Conservation (phyloP, 257 asterid genomes). For the Gentiana dahurica region DNA sequence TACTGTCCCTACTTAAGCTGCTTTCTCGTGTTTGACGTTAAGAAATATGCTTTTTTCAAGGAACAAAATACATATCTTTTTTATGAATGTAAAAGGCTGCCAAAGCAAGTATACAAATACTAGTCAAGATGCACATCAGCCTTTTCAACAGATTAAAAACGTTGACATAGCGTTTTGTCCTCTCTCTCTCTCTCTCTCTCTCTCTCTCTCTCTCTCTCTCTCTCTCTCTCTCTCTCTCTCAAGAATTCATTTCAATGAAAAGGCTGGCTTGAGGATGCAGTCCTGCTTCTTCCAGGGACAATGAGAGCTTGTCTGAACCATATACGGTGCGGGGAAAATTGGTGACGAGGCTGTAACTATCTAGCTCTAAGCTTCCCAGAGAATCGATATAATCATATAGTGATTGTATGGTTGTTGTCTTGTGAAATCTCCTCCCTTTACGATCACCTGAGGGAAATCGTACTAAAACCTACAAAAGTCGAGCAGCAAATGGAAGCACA, state of each 20-base stretch:
- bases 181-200: conserved; percentile 1
- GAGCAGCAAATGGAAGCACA: conserved; percentile 2
- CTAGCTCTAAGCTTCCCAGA: conserved; percentile 60
- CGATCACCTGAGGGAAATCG: conserved; percentile 95
- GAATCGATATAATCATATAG: conserved; percentile 90
- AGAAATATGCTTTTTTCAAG: too few relatives aligned
- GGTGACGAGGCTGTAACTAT: conserved; percentile 60
- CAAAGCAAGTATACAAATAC: too few relatives aligned
- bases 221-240: conserved; percentile 2
- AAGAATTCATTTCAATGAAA: conserved; percentile 58
- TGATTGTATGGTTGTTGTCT: conserved; percentile 43
- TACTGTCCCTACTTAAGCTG: too few relatives aligned
- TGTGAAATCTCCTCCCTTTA: conserved; percentile 74
- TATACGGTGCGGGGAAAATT: conserved; percentile 85
- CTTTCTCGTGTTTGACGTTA: too few relatives aligned
- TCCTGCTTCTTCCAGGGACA: conserved; percentile 73
- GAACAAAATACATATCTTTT: too few relatives aligned
- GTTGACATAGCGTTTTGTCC: too few relatives aligned
- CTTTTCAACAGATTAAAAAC: too few relatives aligned
- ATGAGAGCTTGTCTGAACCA: conserved; percentile 48
- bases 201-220: too few relatives aligned
- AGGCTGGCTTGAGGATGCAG: conserved; percentile 98
- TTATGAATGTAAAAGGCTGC: too few relatives aligned
- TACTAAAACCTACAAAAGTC: conserved; percentile 55
- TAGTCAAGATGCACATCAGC: too few relatives aligned